Base-by-base conservation (phyloP, 352 stramenopile genomes). In the Phytophthora niederhauseri region DNA sequence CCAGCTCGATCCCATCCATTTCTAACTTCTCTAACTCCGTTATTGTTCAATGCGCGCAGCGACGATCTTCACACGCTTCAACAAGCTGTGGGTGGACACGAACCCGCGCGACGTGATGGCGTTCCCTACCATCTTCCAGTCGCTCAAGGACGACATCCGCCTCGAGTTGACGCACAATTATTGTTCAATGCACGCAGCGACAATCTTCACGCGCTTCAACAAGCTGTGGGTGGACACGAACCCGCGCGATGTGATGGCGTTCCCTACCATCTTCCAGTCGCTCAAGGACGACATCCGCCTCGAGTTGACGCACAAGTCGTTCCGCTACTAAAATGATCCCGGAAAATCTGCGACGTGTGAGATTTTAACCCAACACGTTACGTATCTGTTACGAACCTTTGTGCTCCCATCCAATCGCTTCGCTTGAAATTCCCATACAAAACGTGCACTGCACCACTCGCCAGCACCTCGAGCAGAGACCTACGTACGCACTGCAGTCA, bases 51-150 rank as follows among this genome's bases (percentile, higher is more conserved):
- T 20, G 8, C 43, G 7, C 30, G 3, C 60, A 94, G 86, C 80
- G 53, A 81, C 78, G 34, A 80, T 95, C 58, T 95, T 94, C 61
- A 90, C 82, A 24, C 85, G 87, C 30, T 96, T 96, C 64, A 92
- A 95, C 73, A 86, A 87, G 59, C 64, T 94, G 0, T 96, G 89
- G 89, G 81, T 95, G 31, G 81, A 90, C 59, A 80, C 79, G 22
- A 95, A 96, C 58, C 89, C 89, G 49, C 82, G 80, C 45, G 89
- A 96, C 49, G 81, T 94, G 26, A 96, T 96, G 89, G 87, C 85
- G 20, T 96, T 96, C 68, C 89, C 89, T 5, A 78, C 75, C 22
- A 89, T 96, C 49, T 96, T 96, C 71, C 76, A 95, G 58, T 81
- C 81, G 48, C 80, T 96, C 58, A 94, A 96, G 75, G 66, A 84